Base-by-base conservation (phyloP, 2,329 filamentous ascomycete genomes). In the Biscogniauxia sp. region DNA sequence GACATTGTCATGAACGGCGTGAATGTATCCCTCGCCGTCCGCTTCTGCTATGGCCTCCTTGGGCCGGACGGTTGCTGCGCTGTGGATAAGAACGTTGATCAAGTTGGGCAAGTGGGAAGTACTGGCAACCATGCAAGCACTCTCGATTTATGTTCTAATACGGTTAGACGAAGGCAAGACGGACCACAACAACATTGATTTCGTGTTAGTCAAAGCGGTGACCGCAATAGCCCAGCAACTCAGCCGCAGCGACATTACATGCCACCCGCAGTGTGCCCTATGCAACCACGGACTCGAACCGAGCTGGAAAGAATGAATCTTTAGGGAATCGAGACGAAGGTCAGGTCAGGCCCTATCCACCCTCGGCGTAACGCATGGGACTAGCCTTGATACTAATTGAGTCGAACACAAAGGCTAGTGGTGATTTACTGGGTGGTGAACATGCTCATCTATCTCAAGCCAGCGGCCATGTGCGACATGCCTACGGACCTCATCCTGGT, bases 141-240 rank as follows among this genome's bases (percentile, higher is more conserved):
- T 80, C 2, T 73, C 72, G 1, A 75, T 81, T 15, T 81, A 81
- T 61, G 74, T 78, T 37, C 67, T 81, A 5, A 66, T 79, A 6
- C 68, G 78, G 20, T 45, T 81, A 26, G 73, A 76, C 54, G 78
- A 82, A 70, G 78, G 78, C 50, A 76, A 79, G 65, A 80, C 74
- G 1, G 73, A 77, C 0, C 55, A 78, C 28, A 80, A 79, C 61
- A 74, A 80, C 53, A 62, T 76, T 49, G 79, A 81, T 62, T 65
- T 61, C 54, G 59, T 79, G 7, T 59, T 81, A 51, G 51, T 76
- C 5, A 64, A 64, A 56, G 71, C 76, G 0, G 66, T 78, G 6
- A 72, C 68, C 7, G 75, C 78, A 73, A 20, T 58, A 60, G 56
- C 56, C 59, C 60, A 64, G 61, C 61, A 66, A 57, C 50, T 68